phyloP scores from a whole-genome alignment of 306 rosid species.

The Carpinus viminea region DNA sequence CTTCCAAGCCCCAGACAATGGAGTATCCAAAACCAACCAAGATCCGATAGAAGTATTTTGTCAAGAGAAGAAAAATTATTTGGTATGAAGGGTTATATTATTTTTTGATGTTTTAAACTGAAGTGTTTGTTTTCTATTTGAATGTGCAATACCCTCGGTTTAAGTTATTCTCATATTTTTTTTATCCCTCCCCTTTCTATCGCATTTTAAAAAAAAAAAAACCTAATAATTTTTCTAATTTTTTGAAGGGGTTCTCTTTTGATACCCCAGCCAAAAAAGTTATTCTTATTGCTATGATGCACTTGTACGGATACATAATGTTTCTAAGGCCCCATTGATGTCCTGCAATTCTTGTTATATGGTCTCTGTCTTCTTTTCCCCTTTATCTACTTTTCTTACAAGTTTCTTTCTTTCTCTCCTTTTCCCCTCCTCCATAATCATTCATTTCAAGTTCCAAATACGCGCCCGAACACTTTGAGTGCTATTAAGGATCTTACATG shows the following conservation, averaged over 20 bases:
- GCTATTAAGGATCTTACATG: background rate
- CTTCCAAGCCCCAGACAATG: too few relatives aligned
- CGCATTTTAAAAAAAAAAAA: too few relatives aligned
- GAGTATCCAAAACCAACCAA: too few relatives aligned
- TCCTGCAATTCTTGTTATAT: background rate
- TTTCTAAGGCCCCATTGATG: background rate
- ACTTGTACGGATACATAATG: background rate
- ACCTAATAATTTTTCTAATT: background rate
- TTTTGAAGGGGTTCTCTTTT: background rate
- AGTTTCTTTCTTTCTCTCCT: background rate
- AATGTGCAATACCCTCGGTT: too few relatives aligned
- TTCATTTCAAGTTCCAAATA: background rate
- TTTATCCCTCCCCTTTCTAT: too few relatives aligned
- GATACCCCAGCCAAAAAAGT: background rate
- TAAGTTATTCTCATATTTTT: too few relatives aligned
- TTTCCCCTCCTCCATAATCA: background rate
- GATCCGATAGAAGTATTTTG: too few relatives aligned
- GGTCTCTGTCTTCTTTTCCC: background rate
- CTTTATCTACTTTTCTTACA: background rate
- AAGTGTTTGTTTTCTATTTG: too few relatives aligned
- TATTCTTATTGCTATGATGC: background rate
- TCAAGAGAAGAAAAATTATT: too few relatives aligned
- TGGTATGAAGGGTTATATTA: too few relatives aligned
- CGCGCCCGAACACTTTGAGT: too few relatives aligned
- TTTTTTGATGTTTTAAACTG: too few relatives aligned